Percentiles rank a stretch among this genome's conserved stretches.
phyloP scores from a whole-genome alignment of 768 basidiomycete genomes.

The Trametes cingulata region DNA sequence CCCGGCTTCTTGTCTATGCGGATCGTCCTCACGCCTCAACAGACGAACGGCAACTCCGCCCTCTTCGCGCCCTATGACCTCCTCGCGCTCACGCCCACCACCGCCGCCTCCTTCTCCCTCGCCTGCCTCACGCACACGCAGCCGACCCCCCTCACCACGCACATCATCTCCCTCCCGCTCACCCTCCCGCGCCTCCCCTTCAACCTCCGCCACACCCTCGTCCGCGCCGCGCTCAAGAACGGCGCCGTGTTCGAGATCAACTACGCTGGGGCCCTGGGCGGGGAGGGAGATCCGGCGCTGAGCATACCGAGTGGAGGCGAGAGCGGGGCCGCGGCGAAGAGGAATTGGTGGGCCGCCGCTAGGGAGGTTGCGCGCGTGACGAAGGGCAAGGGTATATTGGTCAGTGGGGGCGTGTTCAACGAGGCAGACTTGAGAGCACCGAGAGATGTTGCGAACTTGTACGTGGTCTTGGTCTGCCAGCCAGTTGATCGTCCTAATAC shows the following conservation, averaged over 20 bases:
- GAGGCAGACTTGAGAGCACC: conserved; percentile 70
- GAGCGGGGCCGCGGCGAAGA: conserved; percentile 55
- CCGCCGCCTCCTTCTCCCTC: conserved; percentile 66
- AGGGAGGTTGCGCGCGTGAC: conserved; percentile 78
- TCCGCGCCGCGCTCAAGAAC: conserved; percentile 78
- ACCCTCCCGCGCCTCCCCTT: conserved; percentile 78
- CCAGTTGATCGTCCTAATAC: not conserved
- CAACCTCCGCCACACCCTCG: conserved; percentile 79
- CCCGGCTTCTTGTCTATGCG: not conserved
- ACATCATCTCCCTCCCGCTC: conserved; percentile 79
- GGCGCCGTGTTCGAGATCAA: conserved; percentile 82
- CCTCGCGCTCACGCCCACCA: conserved; percentile 74
- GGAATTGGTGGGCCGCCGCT: conserved; percentile 85
- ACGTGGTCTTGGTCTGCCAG: conserved; percentile 26
- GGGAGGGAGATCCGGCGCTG: conserved; percentile 51
- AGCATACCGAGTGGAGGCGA: conserved; percentile 51
- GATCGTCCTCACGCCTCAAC: not conserved
- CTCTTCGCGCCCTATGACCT: conserved; percentile 72
- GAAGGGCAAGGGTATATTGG: conserved; percentile 73
- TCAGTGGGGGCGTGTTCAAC: conserved; percentile 66
- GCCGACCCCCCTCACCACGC: conserved; percentile 75
- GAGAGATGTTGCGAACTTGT: conserved; percentile 78
- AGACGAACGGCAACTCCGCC: conserved; percentile 73
- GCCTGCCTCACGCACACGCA: conserved; percentile 83
- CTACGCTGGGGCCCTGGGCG: conserved; percentile 74